Base-by-base conservation (phyloP, 1,284 basidiomycete genomes). In the Cystobasidium pallidum region DNA sequence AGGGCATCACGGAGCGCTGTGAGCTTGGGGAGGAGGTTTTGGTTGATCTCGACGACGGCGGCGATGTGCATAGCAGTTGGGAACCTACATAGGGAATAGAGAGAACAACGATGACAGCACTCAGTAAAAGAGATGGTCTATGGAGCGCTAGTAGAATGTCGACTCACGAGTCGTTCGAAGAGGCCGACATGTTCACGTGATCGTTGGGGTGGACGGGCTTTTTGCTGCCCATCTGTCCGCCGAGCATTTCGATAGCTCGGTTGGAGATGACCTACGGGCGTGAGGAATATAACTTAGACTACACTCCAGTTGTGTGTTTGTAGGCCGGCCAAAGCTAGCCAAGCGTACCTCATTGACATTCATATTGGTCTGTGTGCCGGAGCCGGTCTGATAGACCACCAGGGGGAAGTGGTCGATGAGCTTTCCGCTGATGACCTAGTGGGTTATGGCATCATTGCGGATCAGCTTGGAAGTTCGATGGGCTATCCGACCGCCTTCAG, bases 351-450 rank as follows among this genome's bases (percentile, higher is more conserved):
- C 96, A 82, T 99, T 99, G 75, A 88, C 91, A 83, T 99, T 99
- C 96, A 99, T 99, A 86, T 99, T 99, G 81, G 92, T 95, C 83
- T 99, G 96, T 2, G 96, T 99, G 63, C 96, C 96, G 72, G 92
- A 96, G 72, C 96, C 96, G 58, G 96, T 99, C 84, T 99, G 96
- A 87, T 97, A 99, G 61, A 99, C 95, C 70, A 99, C 96, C 45
- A 99, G 85, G 30, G 96, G 96, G 85, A 99, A 99, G 83, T 99
- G 91, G 76, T 93, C 92, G 47, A 89, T 86, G 74, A 99, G 87
- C 82, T 94, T 92, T 74, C 95, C 95, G 65, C 91, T 90, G 81
- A 99, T 98, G 79, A 99, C 95, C 89, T 92, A 76, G 10, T 2
- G 28, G 54, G 15, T n/a, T 3, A 17, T n/a, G 3, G 24, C 28